These are phyloP conservation scores for Fusarium hostae DNA, from an alignment of 2,329 filamentous ascomycete species.

Conservation along the genomic window DNA sequence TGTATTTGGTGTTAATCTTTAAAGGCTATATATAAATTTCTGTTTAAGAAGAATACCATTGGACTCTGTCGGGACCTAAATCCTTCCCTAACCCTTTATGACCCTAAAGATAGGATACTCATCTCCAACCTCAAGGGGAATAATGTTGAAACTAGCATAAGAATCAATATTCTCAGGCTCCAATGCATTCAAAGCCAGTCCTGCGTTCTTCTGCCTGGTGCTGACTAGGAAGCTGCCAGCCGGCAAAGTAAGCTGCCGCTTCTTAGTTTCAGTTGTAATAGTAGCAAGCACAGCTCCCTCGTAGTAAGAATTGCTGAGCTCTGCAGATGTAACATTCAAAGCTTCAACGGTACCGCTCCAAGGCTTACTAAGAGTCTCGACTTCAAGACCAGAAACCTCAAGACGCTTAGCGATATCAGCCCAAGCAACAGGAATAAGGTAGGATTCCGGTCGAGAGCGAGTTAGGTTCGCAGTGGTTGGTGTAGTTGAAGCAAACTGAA, in stretches of 20 bases:
- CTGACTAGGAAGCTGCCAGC: slow-evolving; percentile 47
- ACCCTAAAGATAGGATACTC: slow-evolving; percentile 48
- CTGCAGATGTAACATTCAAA: slow-evolving; percentile 39
- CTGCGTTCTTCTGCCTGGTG: slow-evolving; percentile 49
- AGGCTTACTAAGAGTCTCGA: slow-evolving; percentile 34
- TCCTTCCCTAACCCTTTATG: neutral
- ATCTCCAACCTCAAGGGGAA: slow-evolving; percentile 44
- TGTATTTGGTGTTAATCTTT: fast-evolving
- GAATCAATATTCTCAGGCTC: slow-evolving; percentile 51
- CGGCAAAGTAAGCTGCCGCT: slow-evolving; percentile 39
- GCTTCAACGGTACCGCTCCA: slow-evolving; percentile 46
- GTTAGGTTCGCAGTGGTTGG: slow-evolving; percentile 44
- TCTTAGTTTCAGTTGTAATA: slow-evolving; percentile 30
- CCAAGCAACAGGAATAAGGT: slow-evolving; percentile 48
- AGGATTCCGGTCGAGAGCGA: slow-evolving; percentile 45
- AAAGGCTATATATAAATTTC: fast-evolving
- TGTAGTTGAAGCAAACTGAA: slow-evolving; percentile 47
- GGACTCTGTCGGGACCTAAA: fast-evolving
- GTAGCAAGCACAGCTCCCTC: slow-evolving; percentile 44
- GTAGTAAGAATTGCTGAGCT: slow-evolving; percentile 38
- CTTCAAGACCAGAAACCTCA: slow-evolving; percentile 38
- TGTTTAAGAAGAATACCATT: neutral
- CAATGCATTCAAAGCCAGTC: slow-evolving; percentile 43
- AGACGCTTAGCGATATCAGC: slow-evolving; percentile 44
- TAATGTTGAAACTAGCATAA: slow-evolving; percentile 47